Conservation (phyloP, 2,329 filamentous ascomycete genomes). For the Calonectria pteridis region DNA sequence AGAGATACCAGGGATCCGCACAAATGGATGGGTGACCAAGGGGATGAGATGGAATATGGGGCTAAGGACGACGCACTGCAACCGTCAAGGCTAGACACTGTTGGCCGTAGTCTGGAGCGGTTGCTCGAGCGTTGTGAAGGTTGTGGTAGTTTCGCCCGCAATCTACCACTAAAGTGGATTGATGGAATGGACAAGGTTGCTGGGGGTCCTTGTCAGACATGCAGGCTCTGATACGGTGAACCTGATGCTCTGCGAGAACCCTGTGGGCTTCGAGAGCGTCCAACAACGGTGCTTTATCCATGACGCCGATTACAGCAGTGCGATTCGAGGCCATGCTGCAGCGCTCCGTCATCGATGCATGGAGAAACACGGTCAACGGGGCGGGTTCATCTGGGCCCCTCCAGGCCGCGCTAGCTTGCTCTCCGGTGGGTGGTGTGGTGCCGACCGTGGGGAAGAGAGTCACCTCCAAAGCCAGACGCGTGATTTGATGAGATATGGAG, state of each 20-base stretch:
- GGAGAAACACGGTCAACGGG: neutral
- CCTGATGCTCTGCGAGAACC: neutral
- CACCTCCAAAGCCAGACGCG: conserved; percentile 18
- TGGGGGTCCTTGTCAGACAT: neutral
- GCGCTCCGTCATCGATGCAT: conserved; percentile 3
- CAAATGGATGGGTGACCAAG: conserved; percentile 12
- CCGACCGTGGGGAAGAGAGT: conserved; percentile 25
- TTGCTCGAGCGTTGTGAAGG: neutral
- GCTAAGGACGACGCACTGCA: conserved; percentile 15
- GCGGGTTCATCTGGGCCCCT: neutral
- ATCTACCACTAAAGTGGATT: conserved; percentile 2
- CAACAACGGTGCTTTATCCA: neutral
- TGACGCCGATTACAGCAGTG: neutral
- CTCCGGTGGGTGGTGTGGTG: conserved; percentile 17
- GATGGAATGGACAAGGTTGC: conserved; percentile 2
- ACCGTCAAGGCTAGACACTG: conserved; percentile 8
- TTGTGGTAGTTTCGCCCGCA: conserved; percentile 6
- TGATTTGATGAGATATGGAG: conserved; percentile 28
- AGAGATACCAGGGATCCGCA: conserved; percentile 17
- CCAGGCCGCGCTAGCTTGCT: conserved; percentile 29
- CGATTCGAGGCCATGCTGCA: neutral
- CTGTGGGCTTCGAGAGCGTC: neutral
- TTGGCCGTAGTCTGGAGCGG: neutral
- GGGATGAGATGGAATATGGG: conserved; percentile 16
- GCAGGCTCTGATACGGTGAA: neutral